Conservation (phyloP, 441 rosid genomes). For the Aquilaria agallochum region DNA sequence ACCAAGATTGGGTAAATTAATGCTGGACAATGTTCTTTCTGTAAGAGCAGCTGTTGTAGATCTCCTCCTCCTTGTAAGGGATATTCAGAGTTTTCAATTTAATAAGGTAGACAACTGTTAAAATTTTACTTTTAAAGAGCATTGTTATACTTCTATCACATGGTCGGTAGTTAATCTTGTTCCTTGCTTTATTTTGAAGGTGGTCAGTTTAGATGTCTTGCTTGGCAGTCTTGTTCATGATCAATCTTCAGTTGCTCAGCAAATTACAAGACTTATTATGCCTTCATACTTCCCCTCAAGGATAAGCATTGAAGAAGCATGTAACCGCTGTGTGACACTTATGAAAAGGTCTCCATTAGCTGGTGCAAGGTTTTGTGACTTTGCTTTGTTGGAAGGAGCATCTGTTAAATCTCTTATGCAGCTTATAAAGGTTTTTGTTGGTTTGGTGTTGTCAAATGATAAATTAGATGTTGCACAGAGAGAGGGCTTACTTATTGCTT, state of each 20-base stretch:
- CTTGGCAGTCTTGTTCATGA: slow-evolving; percentile 67
- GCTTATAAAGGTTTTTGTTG: slow-evolving; percentile 54
- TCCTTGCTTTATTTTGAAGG: slow-evolving; percentile 41
- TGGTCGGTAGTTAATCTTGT: slow-evolving; percentile 12
- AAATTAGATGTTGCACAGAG: slow-evolving; percentile 47
- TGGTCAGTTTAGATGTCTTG: slow-evolving; percentile 64
- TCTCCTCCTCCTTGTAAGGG: slow-evolving; percentile 74
- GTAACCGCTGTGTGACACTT: slow-evolving; percentile 76
- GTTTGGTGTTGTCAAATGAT: slow-evolving; percentile 46
- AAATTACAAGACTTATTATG: slow-evolving; percentile 65
- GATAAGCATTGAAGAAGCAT: slow-evolving; percentile 71
- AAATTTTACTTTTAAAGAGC: slow-evolving; percentile 12
- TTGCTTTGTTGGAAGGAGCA: slow-evolving; percentile 61
- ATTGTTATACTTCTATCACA: slow-evolving; percentile 1
- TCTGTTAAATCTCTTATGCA: slow-evolving; percentile 55
- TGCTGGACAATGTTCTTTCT: slow-evolving; percentile 56
- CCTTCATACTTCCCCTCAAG: slow-evolving; percentile 91
- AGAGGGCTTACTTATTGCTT: slow-evolving; percentile 72
- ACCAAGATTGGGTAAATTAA: slow-evolving; percentile 74
- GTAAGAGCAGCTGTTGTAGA: slow-evolving; percentile 68
- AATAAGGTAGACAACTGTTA: slow-evolving; percentile 53
- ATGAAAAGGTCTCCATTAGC: slow-evolving; percentile 80
- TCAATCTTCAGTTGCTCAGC: slow-evolving; percentile 73
- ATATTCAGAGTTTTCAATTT: slow-evolving; percentile 71
- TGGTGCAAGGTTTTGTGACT: slow-evolving; percentile 93